Evolutionary conservation across 352 stramenopile genomes (phyloP).

Genomic region (Phytopythium mirpurense): DNA sequence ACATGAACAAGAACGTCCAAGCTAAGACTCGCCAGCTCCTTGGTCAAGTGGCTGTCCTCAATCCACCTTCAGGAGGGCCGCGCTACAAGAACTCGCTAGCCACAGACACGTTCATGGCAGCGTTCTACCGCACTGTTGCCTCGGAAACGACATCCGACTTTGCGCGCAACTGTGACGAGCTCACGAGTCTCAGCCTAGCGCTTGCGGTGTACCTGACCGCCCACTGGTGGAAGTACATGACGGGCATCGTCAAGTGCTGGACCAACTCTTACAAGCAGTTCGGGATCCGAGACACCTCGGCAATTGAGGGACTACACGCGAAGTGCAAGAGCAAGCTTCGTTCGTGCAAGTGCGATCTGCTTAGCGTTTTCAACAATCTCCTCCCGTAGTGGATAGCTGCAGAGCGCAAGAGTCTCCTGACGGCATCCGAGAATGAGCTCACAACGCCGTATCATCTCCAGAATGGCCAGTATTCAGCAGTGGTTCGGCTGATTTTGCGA

Average conservation of each 20-base stretch:
- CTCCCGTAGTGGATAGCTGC: no score
- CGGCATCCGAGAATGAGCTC: no score
- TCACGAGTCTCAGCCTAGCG: no score
- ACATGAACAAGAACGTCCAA: constrained; percentile 10
- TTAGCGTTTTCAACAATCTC: no score
- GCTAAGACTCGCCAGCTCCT: no score
- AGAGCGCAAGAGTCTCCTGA: no score
- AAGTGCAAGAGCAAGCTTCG: constrained; percentile 3
- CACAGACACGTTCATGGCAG: constrained; percentile 3
- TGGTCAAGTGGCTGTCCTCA: no score
- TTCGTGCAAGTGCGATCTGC: no score
- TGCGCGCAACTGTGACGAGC: no score
- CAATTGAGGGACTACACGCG: neutral
- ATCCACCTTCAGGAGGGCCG: neutral
- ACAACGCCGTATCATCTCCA: no score
- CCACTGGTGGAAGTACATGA: constrained; percentile 8
- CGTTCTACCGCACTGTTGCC: neutral
- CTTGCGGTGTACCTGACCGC: constrained; percentile 1
- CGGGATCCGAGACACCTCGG: constrained; percentile 5
- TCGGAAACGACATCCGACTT: neutral
- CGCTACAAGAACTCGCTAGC: constrained; percentile 4
- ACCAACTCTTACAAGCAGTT: constrained; percentile 5
- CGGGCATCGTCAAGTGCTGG: constrained; percentile 3
- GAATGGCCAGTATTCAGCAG: no score
- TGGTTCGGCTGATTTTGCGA: no score